Evolutionary conservation across 1,284 basidiomycete species (phyloP).

Genomic region (Grifola frondosa): DNA sequence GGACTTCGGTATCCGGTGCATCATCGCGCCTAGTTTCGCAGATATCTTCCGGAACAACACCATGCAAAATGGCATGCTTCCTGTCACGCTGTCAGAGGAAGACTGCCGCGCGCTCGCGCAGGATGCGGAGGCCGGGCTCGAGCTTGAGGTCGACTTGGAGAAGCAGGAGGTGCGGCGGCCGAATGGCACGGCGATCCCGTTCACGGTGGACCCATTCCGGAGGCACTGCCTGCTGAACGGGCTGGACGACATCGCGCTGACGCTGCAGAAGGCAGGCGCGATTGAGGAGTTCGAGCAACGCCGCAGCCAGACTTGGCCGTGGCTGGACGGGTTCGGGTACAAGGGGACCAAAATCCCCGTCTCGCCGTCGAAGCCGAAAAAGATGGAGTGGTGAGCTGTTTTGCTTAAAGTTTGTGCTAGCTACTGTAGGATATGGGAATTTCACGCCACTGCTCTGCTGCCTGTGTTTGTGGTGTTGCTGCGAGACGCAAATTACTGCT

Average conservation of each 20-base stretch:
- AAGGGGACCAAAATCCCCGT: constrained; percentile 73
- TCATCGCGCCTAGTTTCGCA: constrained; percentile 93
- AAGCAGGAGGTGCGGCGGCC: constrained; percentile 80
- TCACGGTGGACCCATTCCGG: constrained; percentile 85
- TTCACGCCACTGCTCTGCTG: too few species aligned
- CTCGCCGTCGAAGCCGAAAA: constrained; percentile 42
- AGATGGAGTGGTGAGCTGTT: constrained; percentile 74
- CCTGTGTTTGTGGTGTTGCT: too few species aligned
- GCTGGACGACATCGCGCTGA: constrained; percentile 91
- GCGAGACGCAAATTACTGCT: too few species aligned
- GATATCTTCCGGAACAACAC: constrained; percentile 93
- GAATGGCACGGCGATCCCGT: constrained; percentile 75
- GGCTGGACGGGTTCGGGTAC: constrained; percentile 93
- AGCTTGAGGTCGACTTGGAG: constrained; percentile 89
- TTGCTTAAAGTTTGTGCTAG: not conserved
- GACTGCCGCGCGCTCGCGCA: constrained; percentile 76
- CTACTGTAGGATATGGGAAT: constrained; percentile 2
- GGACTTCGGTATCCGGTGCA: constrained; percentile 91
- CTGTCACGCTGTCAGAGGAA: constrained; percentile 74
- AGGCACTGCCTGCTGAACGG: constrained; percentile 92
- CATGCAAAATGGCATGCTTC: constrained; percentile 97
- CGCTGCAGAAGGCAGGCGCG: constrained; percentile 70
- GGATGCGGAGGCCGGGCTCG: constrained; percentile 79
- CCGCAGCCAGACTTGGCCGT: constrained; percentile 81
- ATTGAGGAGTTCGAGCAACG: constrained; percentile 80